Base-by-base conservation (phyloP, 1,284 basidiomycete genomes). In the Coniophora puteana region DNA sequence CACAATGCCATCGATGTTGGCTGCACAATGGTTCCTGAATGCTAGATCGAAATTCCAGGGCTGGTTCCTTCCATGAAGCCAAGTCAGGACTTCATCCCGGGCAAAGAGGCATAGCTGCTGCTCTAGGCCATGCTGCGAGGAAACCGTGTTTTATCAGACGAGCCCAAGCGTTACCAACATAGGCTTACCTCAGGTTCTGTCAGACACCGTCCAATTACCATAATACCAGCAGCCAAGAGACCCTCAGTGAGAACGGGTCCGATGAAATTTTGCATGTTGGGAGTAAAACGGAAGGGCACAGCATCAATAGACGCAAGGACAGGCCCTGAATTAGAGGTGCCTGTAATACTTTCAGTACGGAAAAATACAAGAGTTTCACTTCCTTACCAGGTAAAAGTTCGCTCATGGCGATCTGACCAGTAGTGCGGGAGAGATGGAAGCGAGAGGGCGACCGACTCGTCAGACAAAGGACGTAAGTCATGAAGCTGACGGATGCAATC, bases 251-350 rank as follows among this genome's bases (percentile, higher is more conserved):
- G 86, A 37, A 92, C 78, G 2, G 89, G 86, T 0, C 90, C 93
- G 38, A 99, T 70, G 67, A 99, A 96, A 54, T 83, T 75, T 63
- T 99, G 97, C 69, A 99, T 82, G 62, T 97, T 98, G 3, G 94
- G 94, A 10, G 93, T 97, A 51, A 97, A 80, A 8, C 96, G 85
- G 87, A 99, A 99, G 0, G 96, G 95, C 10, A 97, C 93, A 2
- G 83, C 74, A 52, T 99, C 96, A 48, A 74, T 80, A 2, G 87
- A 85, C 22, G 77, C 76, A 57, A 93, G 87, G 28, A 89, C 65
- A 0, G 90, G 88, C 23, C 69, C 68, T 23, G 72, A 66, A 29
- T 63, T 53, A 34, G 68, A 60, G 41, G 79, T 65, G 8, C 69
- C 73, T 75, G 49, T 22, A 14, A 30, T 21, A 14, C 26, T 21